Base-by-base conservation (phyloP, 352 stramenopile genomes). In the Globisporangium polare region DNA sequence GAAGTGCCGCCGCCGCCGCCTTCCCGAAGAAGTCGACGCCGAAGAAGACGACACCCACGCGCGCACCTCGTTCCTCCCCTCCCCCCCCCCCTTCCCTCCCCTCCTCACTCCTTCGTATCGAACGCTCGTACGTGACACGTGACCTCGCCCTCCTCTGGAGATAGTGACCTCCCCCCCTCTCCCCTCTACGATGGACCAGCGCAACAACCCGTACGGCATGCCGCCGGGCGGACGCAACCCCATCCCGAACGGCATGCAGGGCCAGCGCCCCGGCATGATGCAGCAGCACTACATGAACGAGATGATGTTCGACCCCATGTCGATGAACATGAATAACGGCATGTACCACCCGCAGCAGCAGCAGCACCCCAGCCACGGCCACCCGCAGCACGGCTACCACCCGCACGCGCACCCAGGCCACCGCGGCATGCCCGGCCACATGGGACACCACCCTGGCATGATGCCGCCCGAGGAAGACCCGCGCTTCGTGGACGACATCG, bases 231-330 rank as follows among this genome's bases (percentile, higher is more conserved):
- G 79, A 26, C 65, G 59, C 5, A 73, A 69, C 20, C 51, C 66
- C 13, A 54, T 74, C 39, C 69, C 75, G 13, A 76, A 73, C 62
- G 65, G 72, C 59, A 78, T 88, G 72, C 68, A 70, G 50, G 29
- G 26, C 27, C 59, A 79, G 57, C 77, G 78, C 45, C 61, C 61
- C 3, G 61, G 61, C 45, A 78, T 79, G 61, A 78, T 76, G 53
- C 76, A 75, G 64, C 77, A 80, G 66, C 75, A 83, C 57, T 92
- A 88, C 62, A 88, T 90, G 78, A 77, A 77, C 68, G 80, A 92
- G 54, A 87, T 90, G 71, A 75, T 92, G 69, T 92, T 90, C 59
- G 79, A 89, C 68, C 75, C 78, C 51, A 77, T 89, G 64, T 50
- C 47, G 3, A 78, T 81, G 66, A 70, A 72, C 46, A 88, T 89